Conservation (phyloP, 169 alveolate species). For the Plasmodium coatneyi region DNA sequence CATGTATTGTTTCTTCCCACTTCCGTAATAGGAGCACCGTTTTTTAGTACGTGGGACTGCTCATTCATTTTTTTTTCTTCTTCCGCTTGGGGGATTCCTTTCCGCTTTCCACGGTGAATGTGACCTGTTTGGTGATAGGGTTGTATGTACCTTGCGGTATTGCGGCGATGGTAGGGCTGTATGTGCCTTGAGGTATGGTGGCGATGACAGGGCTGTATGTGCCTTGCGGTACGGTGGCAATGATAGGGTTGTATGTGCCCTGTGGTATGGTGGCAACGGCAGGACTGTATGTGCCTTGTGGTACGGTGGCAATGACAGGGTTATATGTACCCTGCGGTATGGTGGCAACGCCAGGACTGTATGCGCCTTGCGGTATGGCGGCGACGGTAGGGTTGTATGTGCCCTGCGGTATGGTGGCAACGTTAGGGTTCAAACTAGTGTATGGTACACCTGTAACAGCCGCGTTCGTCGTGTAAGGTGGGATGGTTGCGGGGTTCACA, state of each 20-base stretch:
- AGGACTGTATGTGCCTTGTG: not conserved
- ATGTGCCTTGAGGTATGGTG: not conserved
- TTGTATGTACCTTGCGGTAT: not conserved
- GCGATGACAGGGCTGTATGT: not conserved
- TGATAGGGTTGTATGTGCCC: not conserved
- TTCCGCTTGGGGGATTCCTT: not conserved
- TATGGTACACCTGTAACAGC: not conserved
- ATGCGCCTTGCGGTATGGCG: not conserved
- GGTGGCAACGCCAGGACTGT: not conserved
- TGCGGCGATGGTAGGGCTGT: not conserved
- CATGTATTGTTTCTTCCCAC: not conserved
- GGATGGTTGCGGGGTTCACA: not conserved
- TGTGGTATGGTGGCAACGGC: not conserved
- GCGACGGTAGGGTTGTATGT: not conserved
- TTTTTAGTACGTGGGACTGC: not conserved
- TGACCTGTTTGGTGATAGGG: not conserved
- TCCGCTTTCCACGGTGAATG: not conserved
- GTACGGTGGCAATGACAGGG: not conserved
- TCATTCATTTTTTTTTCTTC: conserved; percentile 1
- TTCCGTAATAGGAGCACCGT: not conserved
- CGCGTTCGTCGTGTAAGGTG: not conserved
- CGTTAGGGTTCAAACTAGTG: not conserved
- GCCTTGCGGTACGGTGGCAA: not conserved
- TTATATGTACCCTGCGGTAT: not conserved
- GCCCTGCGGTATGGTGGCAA: not conserved